Percentiles rank a stretch among this genome's conserved stretches.
Conservation (phyloP, 257 asterid species). For the Gynochthodes officinalis region DNA sequence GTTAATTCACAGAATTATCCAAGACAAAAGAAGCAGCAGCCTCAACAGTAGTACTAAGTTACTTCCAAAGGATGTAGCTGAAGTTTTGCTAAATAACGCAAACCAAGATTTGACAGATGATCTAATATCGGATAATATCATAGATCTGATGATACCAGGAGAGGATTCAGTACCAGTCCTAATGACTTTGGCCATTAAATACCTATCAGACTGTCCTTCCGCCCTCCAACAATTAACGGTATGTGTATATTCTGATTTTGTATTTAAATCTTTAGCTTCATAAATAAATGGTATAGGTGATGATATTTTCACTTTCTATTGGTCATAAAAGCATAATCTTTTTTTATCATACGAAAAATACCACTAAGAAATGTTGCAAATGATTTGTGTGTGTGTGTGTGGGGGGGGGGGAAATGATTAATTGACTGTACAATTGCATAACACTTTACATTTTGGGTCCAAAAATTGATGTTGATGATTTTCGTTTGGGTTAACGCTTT, state of each 20-base stretch:
- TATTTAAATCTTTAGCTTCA: too few species aligned
- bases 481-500: too few species aligned
- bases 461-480: too few species aligned
- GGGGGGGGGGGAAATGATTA: too few species aligned
- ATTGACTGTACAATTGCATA: neutral
- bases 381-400: too few species aligned
- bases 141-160: slow-evolving; percentile 92
- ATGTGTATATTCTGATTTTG: too few species aligned
- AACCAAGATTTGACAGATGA: slow-evolving; percentile 62
- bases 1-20: slow-evolving; percentile 57
- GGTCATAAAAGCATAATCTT: too few species aligned
- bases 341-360: too few species aligned
- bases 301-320: too few species aligned
- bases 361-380: too few species aligned
- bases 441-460: neutral
- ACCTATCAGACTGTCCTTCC: slow-evolving; percentile 69
- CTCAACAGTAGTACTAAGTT: neutral
- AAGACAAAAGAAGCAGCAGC: slow-evolving; percentile 40
- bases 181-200: slow-evolving; percentile 75
- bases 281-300: too few species aligned
- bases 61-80: slow-evolving; percentile 57
- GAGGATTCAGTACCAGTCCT: slow-evolving; percentile 95
- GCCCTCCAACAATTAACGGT: slow-evolving; percentile 76
- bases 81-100: slow-evolving; percentile 51
- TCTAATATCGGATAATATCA: slow-evolving; percentile 70